Base-by-base conservation (phyloP, 257 asterid genomes). In the Sherardia arvensis region DNA sequence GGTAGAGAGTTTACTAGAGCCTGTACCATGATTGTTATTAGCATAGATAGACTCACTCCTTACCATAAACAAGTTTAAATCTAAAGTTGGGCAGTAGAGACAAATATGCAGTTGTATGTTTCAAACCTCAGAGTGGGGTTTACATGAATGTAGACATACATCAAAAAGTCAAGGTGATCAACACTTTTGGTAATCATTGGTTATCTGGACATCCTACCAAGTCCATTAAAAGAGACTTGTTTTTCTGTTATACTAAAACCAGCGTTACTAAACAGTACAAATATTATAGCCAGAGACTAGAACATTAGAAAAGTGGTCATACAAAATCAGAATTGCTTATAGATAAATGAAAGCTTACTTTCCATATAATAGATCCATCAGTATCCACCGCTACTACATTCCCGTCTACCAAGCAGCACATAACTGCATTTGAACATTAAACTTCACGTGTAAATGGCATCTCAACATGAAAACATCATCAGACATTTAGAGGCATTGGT, bases 331-430 rank as follows among this genome's bases (percentile, higher is more conserved):
- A 66, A 45, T 57, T 30, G 47, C 59, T 62, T 67, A 38, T n/a
- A 57, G 53, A 34, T 33, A 45, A 66, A 34, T 62, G 61, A 54
- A 68, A 67, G 36, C 79, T n/a, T 75, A 86, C 97, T 95, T 80
- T 88, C 98, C 98, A 91, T 53, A 81, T 47, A 51, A 82, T 72
- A 74, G 88, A 77, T 62, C 98, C 96, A 56, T 57, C 76, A n/a
- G 78, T 53, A 72, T 74, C 80, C 70, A 88, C 70, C 56, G 67
- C 80, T 69, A 68, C 74, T 32, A 86, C 91, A 75, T 74, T 68
- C 26, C 98, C 95, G 81, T 91, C 83, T 38, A 91, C 98, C 83
- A 79, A 74, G 94, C 98, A 88, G 77, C 95, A 91, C 67, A 84
- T 78, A 67, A 86, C 97, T 89, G 91, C 81, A 81, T 68, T 36